Percentiles rank a stretch among this genome's conserved stretches.
Conservation (phyloP, 768 basidiomycete genomes). For the Tephrocybe sp. region DNA sequence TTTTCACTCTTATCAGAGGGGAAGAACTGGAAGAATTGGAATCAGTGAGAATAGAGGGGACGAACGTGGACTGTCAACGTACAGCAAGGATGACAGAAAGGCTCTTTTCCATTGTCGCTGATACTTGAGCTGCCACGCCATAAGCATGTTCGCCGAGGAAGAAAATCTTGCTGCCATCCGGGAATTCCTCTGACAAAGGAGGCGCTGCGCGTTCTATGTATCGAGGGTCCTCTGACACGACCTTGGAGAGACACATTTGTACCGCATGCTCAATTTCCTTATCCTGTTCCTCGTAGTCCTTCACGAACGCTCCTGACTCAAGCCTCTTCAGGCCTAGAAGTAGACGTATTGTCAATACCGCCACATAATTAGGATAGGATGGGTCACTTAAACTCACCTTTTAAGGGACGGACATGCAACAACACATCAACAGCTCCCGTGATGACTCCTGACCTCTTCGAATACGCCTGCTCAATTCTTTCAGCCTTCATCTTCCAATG, state of each 20-base stretch:
- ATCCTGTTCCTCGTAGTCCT: conserved; percentile 84
- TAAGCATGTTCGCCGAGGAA: conserved; percentile 95
- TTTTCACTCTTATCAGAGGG: conserved; percentile 80
- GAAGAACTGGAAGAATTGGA: conserved; percentile 62
- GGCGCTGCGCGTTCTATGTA: conserved; percentile 80
- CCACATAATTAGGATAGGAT: not conserved
- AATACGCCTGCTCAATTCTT: conserved; percentile 78
- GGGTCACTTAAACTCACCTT: conserved; percentile 50
- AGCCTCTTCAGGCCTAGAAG: conserved; percentile 81
- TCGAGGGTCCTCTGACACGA: conserved; percentile 86
- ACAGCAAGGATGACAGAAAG: conserved; percentile 90
- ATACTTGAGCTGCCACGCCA: conserved; percentile 92
- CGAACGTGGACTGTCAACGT: conserved; percentile 16
- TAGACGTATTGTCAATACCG: not conserved
- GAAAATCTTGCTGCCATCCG: conserved; percentile 86
- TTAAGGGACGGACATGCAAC: conserved; percentile 86
- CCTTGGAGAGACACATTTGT: conserved; percentile 80
- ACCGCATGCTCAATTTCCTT: conserved; percentile 85
- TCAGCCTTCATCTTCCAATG: conserved; percentile 84
- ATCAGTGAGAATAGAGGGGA: not conserved
- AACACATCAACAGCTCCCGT: conserved; percentile 79
- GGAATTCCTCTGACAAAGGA: conserved; percentile 84
- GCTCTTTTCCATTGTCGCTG: conserved; percentile 61
- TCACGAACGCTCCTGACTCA: conserved; percentile 88
- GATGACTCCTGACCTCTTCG: conserved; percentile 85